Evolutionary conservation across 2,329 filamentous ascomycete species (phyloP).

Genomic region (Venturia carpophila): DNA sequence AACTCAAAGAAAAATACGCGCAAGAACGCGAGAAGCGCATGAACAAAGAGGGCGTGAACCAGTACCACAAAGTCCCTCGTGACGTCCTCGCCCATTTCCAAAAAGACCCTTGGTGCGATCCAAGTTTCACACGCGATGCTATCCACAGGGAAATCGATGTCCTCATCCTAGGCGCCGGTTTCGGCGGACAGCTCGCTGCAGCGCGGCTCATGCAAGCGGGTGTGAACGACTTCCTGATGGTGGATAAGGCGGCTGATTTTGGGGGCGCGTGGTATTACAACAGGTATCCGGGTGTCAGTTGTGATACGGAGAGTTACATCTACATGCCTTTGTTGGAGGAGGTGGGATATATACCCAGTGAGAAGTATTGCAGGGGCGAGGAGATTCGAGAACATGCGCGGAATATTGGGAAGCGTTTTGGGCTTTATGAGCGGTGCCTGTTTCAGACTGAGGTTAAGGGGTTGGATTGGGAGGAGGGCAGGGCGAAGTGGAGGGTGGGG

Average conservation of each 20-base stretch:
- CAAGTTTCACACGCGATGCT: conserved; percentile 21
- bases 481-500: conserved; percentile 28
- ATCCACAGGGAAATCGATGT: conserved; percentile 25
- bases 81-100: conserved; percentile 4
- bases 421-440: conserved; percentile 36
- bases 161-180: conserved; percentile 40
- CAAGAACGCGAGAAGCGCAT: conserved; percentile 28
- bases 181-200: conserved; percentile 37
- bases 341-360: conserved; percentile 49
- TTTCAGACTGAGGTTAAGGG: conserved; percentile 41
- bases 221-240: conserved; percentile 34
- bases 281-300: conserved; percentile 25
- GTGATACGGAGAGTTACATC: conserved; percentile 41
- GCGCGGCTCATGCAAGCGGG: conserved; percentile 35
- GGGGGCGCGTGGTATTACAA: conserved; percentile 37
- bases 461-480: conserved; percentile 41
- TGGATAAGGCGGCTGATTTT: conserved; percentile 43
- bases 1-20: conserved; percentile 23
- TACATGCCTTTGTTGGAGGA: conserved; percentile 54
- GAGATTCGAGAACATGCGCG: conserved; percentile 43
- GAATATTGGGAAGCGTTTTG: conserved; percentile 39
- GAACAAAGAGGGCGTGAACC: conserved; percentile 19
- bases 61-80: background rate
- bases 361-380: conserved; percentile 39
- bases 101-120: conserved; percentile 14